Base-by-base conservation (phyloP, 2,329 filamentous ascomycete genomes). In the Pseudonectria buxi region DNA sequence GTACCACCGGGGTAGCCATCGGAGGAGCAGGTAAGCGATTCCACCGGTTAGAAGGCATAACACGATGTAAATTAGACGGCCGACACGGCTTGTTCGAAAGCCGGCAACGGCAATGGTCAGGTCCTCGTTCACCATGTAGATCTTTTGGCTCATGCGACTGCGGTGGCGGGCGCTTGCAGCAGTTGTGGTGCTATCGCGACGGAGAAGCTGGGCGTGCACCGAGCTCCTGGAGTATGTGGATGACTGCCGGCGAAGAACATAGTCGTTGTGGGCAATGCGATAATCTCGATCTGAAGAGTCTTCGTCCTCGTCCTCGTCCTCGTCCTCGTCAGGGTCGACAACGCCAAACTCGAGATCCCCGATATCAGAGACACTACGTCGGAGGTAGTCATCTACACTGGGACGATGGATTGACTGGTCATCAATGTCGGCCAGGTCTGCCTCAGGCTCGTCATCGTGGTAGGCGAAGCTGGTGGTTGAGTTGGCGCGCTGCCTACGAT, bases 41-140 rank as follows among this genome's bases (percentile, higher is more conserved):
- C 92, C 92, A 13, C 79, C 63, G 0, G 88, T 88, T 5, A 79
- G 54, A 12, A 83, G 50, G 50, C 88, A 96, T 6, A 94, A 62
- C 7, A 71, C 50, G 4, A 81, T 50, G 56, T 96, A 96, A 1
- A 79, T 44, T 3, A 72, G 59, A 50, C 80, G 83, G 2, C 92
- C 87, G 11, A 78, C 41, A 4, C 64, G 59, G 44, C 83, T 90
- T 4, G 88, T 95, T 32, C 74, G 78, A 61, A 96, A 98, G 0
- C 92, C 92, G 15, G 90, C 87, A 54, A 96, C 79, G 18, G 89
- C 90, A 50, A 95, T 88, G 1, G 88, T 95, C 45, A 98, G 68
- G 58, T 98, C 92, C 60, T 98, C 92, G 28, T 86, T 94, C 39
- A 80, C 71, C 62, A 98, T 88, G 61, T 95, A 92, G 15, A 95